These are phyloP conservation scores for Calonectria fujianensis DNA, from an alignment of 2,329 filamentous ascomycete genomes.

Conservation along the genomic window DNA sequence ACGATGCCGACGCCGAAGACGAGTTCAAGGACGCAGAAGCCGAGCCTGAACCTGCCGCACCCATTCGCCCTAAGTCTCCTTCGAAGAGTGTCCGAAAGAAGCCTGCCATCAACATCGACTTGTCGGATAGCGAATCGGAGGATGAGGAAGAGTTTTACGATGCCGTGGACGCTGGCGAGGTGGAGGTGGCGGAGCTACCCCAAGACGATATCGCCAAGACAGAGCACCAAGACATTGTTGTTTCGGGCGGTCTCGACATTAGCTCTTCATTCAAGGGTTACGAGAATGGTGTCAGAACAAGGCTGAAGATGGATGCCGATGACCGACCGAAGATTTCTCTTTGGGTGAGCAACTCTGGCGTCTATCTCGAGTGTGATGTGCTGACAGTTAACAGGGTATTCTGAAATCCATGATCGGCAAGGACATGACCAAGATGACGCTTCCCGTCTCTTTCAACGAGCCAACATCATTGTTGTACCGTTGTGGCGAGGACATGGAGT, in stretches of 20 bases:
- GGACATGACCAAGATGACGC: slow-evolving; percentile 99
- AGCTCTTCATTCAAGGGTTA: slow-evolving; percentile 90
- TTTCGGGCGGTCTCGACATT: slow-evolving; percentile 76
- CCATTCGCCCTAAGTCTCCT: slow-evolving; percentile 60
- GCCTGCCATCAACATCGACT: slow-evolving; percentile 80
- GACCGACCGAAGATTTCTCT: slow-evolving; percentile 95
- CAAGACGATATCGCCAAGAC: slow-evolving; percentile 63
- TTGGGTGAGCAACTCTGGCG: slow-evolving; percentile 80
- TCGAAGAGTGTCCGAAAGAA: slow-evolving; percentile 69
- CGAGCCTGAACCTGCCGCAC: slow-evolving; percentile 32
- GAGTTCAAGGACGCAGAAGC: slow-evolving; percentile 51
- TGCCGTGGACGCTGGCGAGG: slow-evolving; percentile 93
- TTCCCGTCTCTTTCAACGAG: slow-evolving; percentile 99
- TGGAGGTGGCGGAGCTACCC: slow-evolving; percentile 85
- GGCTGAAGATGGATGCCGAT: slow-evolving; percentile 92
- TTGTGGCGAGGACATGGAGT: slow-evolving; percentile 98
- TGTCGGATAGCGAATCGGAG: slow-evolving; percentile 88
- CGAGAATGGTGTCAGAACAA: slow-evolving; percentile 88
- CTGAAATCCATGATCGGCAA: slow-evolving; percentile 99
- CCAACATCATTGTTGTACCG: slow-evolving; percentile 96
- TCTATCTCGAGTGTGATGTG: background rate
- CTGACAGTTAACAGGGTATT: slow-evolving; percentile 79
- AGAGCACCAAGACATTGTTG: slow-evolving; percentile 64
- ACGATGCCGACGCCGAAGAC: slow-evolving; percentile 45
- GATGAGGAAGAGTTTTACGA: slow-evolving; percentile 97